Conservation (phyloP, 2,329 filamentous ascomycete genomes). For the Calonectria henricotiae region DNA sequence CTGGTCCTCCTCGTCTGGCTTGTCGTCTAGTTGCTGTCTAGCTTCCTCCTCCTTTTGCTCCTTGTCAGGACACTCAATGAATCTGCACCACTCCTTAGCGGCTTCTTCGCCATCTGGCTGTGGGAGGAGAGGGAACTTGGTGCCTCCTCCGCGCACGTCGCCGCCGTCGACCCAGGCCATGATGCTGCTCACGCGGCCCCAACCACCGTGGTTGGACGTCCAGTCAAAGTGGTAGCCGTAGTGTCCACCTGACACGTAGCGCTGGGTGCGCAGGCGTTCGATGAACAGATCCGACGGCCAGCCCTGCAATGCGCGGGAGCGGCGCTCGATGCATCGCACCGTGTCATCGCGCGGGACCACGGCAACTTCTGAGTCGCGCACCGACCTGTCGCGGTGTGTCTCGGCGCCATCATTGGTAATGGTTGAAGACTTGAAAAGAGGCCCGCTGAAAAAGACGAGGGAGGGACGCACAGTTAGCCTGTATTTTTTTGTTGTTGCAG, state of each 20-base stretch:
- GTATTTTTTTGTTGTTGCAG: neutral
- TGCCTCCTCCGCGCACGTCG: conserved; percentile 65
- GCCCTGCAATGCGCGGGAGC: conserved; percentile 67
- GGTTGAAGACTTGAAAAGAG: conserved; percentile 68
- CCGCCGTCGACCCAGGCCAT: conserved; percentile 68
- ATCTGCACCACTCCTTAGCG: conserved; percentile 64
- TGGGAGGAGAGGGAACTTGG: conserved; percentile 66
- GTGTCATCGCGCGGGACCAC: conserved; percentile 65
- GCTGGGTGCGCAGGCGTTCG: conserved; percentile 69
- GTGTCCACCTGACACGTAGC: conserved; percentile 65
- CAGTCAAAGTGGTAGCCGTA: conserved; percentile 72
- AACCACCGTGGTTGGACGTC: conserved; percentile 62
- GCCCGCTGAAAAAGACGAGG: conserved; percentile 56
- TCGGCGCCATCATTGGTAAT: conserved; percentile 66
- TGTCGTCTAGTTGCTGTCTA: conserved; percentile 30
- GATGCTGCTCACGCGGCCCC: conserved; percentile 69
- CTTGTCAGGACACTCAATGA: conserved; percentile 62
- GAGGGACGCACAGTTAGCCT: neutral
- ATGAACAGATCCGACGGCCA: conserved; percentile 70
- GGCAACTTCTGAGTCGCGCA: conserved; percentile 70
- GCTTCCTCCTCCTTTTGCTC: conserved; percentile 37
- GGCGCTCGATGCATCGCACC: conserved; percentile 66
- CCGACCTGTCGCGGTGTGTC: conserved; percentile 60
- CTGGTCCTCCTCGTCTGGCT: neutral
- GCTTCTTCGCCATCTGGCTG: conserved; percentile 45